Conservation (phyloP, 768 basidiomycete genomes). For the Lactifluus hygrophoroides region DNA sequence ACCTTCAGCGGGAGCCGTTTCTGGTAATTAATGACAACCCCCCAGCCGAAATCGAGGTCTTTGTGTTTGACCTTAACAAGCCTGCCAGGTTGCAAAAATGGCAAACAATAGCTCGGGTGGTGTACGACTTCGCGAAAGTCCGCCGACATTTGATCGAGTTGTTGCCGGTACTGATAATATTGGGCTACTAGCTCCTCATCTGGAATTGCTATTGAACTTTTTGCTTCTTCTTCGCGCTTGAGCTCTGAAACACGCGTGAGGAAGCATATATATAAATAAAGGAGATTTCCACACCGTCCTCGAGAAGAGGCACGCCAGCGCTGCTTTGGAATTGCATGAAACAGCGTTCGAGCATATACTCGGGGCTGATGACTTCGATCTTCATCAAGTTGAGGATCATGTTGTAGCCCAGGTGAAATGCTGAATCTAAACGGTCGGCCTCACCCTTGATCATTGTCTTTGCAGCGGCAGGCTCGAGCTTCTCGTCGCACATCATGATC, state of each 20-base stretch:
- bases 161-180: slow-evolving; percentile 90
- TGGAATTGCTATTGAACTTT: slow-evolving; percentile 59
- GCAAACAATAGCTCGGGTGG: slow-evolving; percentile 90
- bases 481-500: slow-evolving; percentile 99
- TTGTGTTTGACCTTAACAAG: slow-evolving; percentile 87
- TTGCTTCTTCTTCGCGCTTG: slow-evolving; percentile 57
- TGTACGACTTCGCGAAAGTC: slow-evolving; percentile 92
- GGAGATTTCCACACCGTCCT: slow-evolving; percentile 48
- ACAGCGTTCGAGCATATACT: slow-evolving; percentile 95
- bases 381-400: slow-evolving; percentile 99
- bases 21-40: slow-evolving; percentile 85
- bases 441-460: slow-evolving; percentile 98
- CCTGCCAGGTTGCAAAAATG: slow-evolving; percentile 88
- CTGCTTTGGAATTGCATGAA: slow-evolving; percentile 99
- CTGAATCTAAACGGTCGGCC: slow-evolving; percentile 93
- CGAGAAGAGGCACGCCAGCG: slow-evolving; percentile 76
- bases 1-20: slow-evolving; percentile 83
- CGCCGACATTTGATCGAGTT: slow-evolving; percentile 78
- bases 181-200: slow-evolving; percentile 79
- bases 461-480: slow-evolving; percentile 84
- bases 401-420: slow-evolving; percentile 98
- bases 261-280: background rate
- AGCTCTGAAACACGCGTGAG: slow-evolving; percentile 45
- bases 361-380: slow-evolving; percentile 96
- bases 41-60: slow-evolving; percentile 93